Conservation (phyloP, 331 rosid species). For the Phaseolus coccineus region DNA sequence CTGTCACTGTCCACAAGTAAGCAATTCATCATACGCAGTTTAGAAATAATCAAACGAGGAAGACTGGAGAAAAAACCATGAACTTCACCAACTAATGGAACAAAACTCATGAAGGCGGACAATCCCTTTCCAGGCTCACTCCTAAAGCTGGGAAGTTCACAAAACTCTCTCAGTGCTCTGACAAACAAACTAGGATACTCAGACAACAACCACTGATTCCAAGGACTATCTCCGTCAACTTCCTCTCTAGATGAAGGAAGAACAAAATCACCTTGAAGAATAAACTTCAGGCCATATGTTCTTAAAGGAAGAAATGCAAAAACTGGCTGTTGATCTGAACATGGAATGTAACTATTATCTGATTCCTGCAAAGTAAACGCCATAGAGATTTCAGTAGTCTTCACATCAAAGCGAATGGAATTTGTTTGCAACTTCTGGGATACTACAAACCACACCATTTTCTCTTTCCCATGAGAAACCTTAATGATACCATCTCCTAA, state of each 20-base stretch:
- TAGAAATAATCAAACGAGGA: constrained; percentile 80
- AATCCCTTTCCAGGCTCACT: constrained; percentile 85
- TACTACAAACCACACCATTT: constrained; percentile 86
- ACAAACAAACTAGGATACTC: constrained; percentile 92
- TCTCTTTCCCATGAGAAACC: constrained; percentile 84
- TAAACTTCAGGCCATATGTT: constrained; percentile 89
- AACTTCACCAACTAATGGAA: constrained; percentile 93
- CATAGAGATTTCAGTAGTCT: constrained; percentile 84
- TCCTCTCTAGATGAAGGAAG: constrained; percentile 99
- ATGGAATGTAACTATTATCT: constrained; percentile 66
- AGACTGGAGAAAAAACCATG: constrained; percentile 95
- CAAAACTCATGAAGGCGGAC: constrained; percentile 88
- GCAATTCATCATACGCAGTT: constrained; percentile 78
- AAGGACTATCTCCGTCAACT: constrained; percentile 95
- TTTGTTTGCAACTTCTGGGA: constrained; percentile 74
- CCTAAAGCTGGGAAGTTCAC: constrained; percentile 79
- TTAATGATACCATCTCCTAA: constrained; percentile 76
- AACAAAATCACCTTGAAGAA: constrained; percentile 96
- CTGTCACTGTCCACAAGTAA: constrained; percentile 77
- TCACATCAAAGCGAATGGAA: constrained; percentile 64
- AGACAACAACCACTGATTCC: constrained; percentile 96
- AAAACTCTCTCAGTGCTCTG: constrained; percentile 74
- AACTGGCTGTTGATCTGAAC: constrained; percentile 81
- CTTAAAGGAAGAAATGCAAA: constrained; percentile 97
- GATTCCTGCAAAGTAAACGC: constrained; percentile 88